These are phyloP conservation scores for Gossypioides kirkii DNA, from an alignment of 345 rosid genomes.

Conservation along the genomic window DNA sequence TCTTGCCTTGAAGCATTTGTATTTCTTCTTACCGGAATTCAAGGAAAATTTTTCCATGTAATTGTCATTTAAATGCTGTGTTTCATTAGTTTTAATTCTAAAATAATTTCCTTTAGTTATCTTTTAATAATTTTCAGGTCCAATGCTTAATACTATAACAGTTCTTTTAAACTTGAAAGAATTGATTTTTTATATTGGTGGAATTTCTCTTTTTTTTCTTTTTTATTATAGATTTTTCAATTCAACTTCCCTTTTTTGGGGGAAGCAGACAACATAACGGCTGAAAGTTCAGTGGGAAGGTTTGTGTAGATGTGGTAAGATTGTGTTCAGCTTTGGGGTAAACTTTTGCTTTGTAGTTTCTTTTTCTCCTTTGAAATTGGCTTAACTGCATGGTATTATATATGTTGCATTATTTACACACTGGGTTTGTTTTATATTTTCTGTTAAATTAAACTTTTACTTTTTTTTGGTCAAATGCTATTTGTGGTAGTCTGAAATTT, in stretches of 20 bases:
- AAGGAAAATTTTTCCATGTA: background rate
- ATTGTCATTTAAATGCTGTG: background rate
- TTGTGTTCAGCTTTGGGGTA: conserved; percentile 11
- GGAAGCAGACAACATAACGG: conserved; percentile 51
- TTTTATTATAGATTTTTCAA: conserved; percentile 47
- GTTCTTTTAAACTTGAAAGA: conserved; percentile 16
- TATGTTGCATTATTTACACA: background rate
- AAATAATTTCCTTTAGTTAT: conserved; percentile 5
- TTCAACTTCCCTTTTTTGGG: conserved; percentile 51
- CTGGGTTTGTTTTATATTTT: background rate
- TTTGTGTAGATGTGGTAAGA: conserved; percentile 59
- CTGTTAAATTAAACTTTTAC: background rate
- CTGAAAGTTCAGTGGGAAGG: conserved; percentile 54
- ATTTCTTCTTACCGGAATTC: background rate
- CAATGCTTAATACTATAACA: conserved; percentile 19
- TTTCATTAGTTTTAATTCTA: background rate
- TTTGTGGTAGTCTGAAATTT: background rate
- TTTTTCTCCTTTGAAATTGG: conserved; percentile 9
- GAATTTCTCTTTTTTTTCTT: conserved; percentile 17
- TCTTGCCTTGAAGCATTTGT: background rate
- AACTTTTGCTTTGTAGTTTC: conserved; percentile 15
- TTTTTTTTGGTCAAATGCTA: background rate
- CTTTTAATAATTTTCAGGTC: conserved; percentile 15
- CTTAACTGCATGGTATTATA: conserved; percentile 5
- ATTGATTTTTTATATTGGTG: conserved; percentile 30